Conservation (phyloP, 2,329 filamentous ascomycete species). For the Colletotrichum sp. region DNA sequence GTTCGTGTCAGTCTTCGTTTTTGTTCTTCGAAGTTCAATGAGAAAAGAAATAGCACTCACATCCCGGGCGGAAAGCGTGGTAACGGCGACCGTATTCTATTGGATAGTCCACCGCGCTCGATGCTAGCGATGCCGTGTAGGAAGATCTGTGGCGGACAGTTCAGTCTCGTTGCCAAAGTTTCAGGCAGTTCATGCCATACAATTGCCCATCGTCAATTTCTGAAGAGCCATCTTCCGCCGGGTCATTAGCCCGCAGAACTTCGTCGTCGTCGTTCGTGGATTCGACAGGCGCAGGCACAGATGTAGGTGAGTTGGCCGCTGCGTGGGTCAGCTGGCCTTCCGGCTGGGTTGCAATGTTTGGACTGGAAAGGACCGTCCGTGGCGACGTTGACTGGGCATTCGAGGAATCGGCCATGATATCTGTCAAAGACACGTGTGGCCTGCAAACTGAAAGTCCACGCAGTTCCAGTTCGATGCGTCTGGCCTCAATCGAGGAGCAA, state of each 20-base stretch:
- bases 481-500: neutral
- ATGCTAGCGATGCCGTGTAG: neutral
- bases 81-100: neutral
- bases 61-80: neutral
- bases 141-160: neutral
- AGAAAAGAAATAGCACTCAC: neutral
- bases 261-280: neutral
- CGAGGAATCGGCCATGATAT: neutral
- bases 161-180: neutral
- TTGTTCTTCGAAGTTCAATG: too few relatives aligned
- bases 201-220: neutral
- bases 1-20: neutral
- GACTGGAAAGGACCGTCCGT: neutral
- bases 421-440: neutral
- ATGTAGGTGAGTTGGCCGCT: neutral
- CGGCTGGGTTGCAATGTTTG: fast-evolving
- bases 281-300: neutral
- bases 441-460: fast-evolving
- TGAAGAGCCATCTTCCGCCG: neutral
- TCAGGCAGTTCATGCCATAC: neutral
- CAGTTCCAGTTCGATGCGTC: neutral
- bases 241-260: neutral
- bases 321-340: neutral
- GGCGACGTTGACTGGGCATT: neutral
- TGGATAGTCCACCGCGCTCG: neutral